Evolutionary conservation across 176 grass and related monocot genomes (phyloP), one percentile per base, ranked within the genome.

Genomic region (Oryza rufipogon): DNA sequence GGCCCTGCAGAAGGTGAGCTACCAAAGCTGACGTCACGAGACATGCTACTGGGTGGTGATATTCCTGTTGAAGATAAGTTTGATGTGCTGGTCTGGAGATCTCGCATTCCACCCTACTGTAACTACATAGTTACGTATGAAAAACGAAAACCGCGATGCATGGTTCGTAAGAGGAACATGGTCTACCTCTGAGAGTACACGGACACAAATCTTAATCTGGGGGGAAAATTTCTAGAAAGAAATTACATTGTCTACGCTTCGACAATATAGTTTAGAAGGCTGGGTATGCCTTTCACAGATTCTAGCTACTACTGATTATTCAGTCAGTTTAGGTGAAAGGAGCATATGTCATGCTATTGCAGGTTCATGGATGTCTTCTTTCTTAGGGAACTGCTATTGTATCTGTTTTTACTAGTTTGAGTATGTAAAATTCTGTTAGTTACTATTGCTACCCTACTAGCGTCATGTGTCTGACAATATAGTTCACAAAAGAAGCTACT

Each of bases 101-200:
- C 70, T 69, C 63, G 78, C 34, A 87, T 84, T 33, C 64, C 73
- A 3, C 82, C 82, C 19, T 76, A 76, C 20, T 2, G 14, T 51
- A 11, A 3, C 61, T 87, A 81, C 15, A 42, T 75, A 45, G 32
- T 4, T 56, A 87, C 70, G 1, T 46, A 7, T 22, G 64, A 68
- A 23, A 68, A 75, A 68, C 71, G 45, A 23, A 75, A 61, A 45
- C 42, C 23, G 1, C 11, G 0, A 17, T 11, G 28, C 7, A 15
- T 10, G 14, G 44, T 65, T 51, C 45, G 66, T 20, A 88, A 49
- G 66, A 78, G 39, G 44, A 72, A 22, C 9, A 16, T 3, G 26
- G 34, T 36, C 63, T 81, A 51, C 10, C 26, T 5, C 39, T 47
- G 25, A 76, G 47, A 48, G 49, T 70, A 17, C 6, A 82, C 13